These are phyloP conservation scores for Eucalyptus brandiana DNA, from an alignment of 345 rosid species.

Conservation along the genomic window DNA sequence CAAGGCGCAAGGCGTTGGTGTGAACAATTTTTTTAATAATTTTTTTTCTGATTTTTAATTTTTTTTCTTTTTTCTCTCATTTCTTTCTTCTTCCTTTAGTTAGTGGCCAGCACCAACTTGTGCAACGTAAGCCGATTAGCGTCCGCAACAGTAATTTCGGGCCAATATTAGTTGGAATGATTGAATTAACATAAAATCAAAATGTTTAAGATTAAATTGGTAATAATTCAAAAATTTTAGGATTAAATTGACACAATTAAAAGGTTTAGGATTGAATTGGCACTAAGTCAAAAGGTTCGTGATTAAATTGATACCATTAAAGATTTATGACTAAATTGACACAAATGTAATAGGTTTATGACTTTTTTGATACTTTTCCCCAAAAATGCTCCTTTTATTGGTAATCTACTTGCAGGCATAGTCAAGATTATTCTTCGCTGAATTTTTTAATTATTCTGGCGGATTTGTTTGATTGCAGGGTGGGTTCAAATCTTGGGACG, in stretches of 20 bases:
- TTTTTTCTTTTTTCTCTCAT: too few relatives aligned
- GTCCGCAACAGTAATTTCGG: rapidly evolving
- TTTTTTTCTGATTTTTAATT: too few relatives aligned
- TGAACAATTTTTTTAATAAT: rapidly evolving
- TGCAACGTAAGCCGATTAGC: rapidly evolving
- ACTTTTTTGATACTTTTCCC: too few relatives aligned
- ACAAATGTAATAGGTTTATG: too few relatives aligned
- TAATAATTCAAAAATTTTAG: rapidly evolving
- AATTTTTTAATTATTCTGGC: background rate
- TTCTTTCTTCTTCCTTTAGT: too few relatives aligned
- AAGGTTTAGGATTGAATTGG: rapidly evolving
- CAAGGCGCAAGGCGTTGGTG: too few relatives aligned
- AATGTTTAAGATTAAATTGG: too few relatives aligned
- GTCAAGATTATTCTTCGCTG: background rate
- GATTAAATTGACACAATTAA: too few relatives aligned
- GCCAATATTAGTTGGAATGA: rapidly evolving
- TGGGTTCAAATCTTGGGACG: background rate
- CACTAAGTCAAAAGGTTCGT: too few relatives aligned
- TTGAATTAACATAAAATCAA: too few relatives aligned
- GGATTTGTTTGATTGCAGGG: background rate
- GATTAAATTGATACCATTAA: too few relatives aligned
- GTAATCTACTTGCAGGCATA: background rate
- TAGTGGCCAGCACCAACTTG: rapidly evolving
- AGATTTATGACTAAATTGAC: rapidly evolving
- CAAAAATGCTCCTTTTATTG: background rate